Percentiles rank a stretch among this genome's conserved stretches.
phyloP scores from a whole-genome alignment of 495 filamentous ascomycete species.

The Penicillium pancosmium region DNA sequence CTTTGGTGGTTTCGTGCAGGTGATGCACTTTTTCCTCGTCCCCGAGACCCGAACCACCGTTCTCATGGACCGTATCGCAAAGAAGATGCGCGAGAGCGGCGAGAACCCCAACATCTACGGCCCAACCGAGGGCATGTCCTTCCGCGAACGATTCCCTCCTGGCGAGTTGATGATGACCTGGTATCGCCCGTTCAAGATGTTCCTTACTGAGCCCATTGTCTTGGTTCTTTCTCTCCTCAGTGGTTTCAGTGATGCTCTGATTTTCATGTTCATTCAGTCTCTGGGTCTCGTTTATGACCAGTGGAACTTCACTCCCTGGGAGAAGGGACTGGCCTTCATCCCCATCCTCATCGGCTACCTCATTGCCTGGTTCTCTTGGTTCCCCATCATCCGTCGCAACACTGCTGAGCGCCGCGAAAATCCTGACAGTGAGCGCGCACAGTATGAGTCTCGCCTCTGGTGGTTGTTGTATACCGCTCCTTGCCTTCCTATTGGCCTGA shows the following conservation, averaged over 20 bases:
- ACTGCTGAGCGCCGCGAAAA: conserved; percentile 46
- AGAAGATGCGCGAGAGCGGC: conserved; percentile 53
- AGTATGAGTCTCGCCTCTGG: conserved; percentile 65
- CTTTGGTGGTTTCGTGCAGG: conserved; percentile 58
- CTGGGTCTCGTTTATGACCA: conserved; percentile 61
- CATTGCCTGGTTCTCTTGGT: conserved; percentile 56
- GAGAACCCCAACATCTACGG: conserved; percentile 61
- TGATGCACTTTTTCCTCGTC: conserved; percentile 55
- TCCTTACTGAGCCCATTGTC: conserved; percentile 64
- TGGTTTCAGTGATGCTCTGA: conserved; percentile 64
- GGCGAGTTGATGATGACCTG: conserved; percentile 58
- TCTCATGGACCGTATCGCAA: conserved; percentile 63
- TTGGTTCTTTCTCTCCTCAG: conserved; percentile 58
- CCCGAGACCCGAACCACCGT: conserved; percentile 61
- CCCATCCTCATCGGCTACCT: conserved; percentile 64
- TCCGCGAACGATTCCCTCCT: conserved; percentile 59
- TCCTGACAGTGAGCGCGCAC: conserved; percentile 55
- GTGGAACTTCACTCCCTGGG: conserved; percentile 56
- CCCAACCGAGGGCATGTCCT: conserved; percentile 62
- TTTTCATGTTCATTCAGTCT: conserved; percentile 70
- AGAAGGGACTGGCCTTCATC: conserved; percentile 58
- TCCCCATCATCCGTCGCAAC: conserved; percentile 58
- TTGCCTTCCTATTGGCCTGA: conserved; percentile 60
- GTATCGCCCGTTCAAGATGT: conserved; percentile 65
- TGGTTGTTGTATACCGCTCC: conserved; percentile 61